Conservation (phyloP, 257 asterid genomes). For the Solanum ossicruentum region DNA sequence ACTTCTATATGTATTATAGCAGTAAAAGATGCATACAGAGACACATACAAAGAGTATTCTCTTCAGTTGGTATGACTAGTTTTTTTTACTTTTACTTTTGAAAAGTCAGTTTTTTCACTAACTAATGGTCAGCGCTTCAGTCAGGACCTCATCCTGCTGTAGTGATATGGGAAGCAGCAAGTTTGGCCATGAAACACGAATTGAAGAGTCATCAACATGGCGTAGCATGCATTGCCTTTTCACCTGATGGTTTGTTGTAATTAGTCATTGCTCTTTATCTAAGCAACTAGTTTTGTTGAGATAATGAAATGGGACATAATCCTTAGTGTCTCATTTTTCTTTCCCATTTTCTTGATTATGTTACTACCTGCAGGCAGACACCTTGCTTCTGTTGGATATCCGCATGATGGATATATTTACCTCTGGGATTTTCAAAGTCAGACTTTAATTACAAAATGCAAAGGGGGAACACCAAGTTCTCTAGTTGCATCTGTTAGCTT, state of each 20-base stretch:
- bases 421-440: slow-evolving; percentile 52
- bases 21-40: background rate
- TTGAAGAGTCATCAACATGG: slow-evolving; percentile 56
- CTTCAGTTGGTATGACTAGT: background rate
- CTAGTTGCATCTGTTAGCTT: slow-evolving; percentile 37
- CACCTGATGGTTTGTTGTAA: slow-evolving; percentile 52
- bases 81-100: background rate
- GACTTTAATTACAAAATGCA: slow-evolving; percentile 34
- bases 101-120: background rate
- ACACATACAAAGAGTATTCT: background rate
- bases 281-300: background rate
- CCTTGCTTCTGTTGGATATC: slow-evolving; percentile 50
- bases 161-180: slow-evolving; percentile 40
- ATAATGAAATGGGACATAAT: background rate
- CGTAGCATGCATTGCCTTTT: slow-evolving; percentile 50
- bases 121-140: slow-evolving; percentile 16
- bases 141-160: slow-evolving; percentile 55
- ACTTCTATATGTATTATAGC: background rate
- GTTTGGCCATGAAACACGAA: slow-evolving; percentile 26
- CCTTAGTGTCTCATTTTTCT: background rate
- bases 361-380: slow-evolving; percentile 30
- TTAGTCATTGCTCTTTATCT: background rate
- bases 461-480: slow-evolving; percentile 32
- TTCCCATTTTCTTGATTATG: background rate
- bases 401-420: slow-evolving; percentile 55